These are phyloP conservation scores for Ceratocystis papillata DNA, from an alignment of 2,329 filamentous ascomycete genomes.

Conservation along the genomic window DNA sequence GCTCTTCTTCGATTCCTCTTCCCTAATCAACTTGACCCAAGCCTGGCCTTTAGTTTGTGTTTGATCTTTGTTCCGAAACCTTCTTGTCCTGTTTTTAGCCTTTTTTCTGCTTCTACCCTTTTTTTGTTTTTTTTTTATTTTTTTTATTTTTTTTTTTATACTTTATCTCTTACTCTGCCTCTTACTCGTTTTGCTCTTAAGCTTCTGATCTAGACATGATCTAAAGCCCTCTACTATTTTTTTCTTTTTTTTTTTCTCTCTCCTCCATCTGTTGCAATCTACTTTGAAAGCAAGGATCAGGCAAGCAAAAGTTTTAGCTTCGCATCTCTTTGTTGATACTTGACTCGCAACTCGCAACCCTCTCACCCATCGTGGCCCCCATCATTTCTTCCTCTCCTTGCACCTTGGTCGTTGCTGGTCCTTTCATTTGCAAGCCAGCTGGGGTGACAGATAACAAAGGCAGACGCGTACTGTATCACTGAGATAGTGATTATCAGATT, in stretches of 20 bases:
- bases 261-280: neutral
- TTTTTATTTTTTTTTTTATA: neutral
- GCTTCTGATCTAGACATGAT: neutral
- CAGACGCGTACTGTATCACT: no score
- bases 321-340: neutral
- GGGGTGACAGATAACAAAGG: no score
- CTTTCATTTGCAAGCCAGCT: neutral
- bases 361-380: neutral
- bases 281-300: neutral
- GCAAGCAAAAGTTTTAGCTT: slow-evolving; percentile 3
- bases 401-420: neutral
- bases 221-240: neutral
- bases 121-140: neutral
- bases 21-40: neutral
- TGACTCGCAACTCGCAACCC: slow-evolving; percentile 14
- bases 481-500: no score
- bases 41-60: slow-evolving; percentile 2
- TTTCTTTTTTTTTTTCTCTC: neutral
- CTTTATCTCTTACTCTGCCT: neutral
- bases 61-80: neutral
- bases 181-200: neutral
- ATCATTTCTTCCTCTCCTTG: neutral
- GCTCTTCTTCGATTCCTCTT: slow-evolving; percentile 10
- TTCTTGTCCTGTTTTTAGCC: neutral
- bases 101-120: neutral